Conservation (phyloP, 192 early-diverging fungal genomes). For the Geosiphon pyriformis region DNA sequence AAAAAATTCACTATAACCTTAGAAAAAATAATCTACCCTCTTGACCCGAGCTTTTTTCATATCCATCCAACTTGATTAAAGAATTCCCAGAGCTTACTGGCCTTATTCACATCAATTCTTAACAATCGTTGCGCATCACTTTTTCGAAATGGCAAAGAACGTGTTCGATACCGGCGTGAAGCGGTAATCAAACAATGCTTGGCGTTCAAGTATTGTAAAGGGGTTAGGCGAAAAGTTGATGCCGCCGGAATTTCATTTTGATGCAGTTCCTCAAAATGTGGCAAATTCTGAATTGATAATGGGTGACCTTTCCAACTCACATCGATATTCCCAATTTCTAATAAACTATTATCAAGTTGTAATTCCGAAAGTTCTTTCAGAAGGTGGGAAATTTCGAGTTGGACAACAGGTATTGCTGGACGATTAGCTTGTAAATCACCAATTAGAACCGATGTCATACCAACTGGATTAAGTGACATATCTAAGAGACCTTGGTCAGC, state of each 20-base stretch:
- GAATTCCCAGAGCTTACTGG: slow-evolving; percentile 79
- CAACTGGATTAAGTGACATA: background rate
- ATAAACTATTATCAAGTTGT: background rate
- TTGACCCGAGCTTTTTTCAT: too few species aligned
- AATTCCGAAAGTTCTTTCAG: background rate
- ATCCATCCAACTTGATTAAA: slow-evolving; percentile 85
- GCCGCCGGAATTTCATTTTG: slow-evolving; percentile 66
- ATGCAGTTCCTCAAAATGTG: slow-evolving; percentile 43
- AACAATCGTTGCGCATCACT: slow-evolving; percentile 84
- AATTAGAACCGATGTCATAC: background rate
- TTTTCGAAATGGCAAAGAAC: slow-evolving; percentile 62
- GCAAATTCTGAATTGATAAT: background rate
- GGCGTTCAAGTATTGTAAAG: slow-evolving; percentile 76
- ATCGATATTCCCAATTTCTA: background rate
- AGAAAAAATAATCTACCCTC: too few species aligned
- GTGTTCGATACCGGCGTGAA: slow-evolving; percentile 34
- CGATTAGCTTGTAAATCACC: background rate
- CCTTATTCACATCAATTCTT: slow-evolving; percentile 92
- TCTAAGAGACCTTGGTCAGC: background rate
- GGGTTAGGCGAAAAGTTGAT: slow-evolving; percentile 72
- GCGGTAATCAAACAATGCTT: slow-evolving; percentile 70
- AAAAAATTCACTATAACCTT: too few species aligned
- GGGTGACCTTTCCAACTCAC: background rate
- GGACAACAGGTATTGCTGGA: background rate
- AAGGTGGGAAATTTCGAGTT: background rate